Base-by-base conservation (phyloP, 192 early-diverging fungal genomes). In the Thoreauomyces humboldtii region DNA sequence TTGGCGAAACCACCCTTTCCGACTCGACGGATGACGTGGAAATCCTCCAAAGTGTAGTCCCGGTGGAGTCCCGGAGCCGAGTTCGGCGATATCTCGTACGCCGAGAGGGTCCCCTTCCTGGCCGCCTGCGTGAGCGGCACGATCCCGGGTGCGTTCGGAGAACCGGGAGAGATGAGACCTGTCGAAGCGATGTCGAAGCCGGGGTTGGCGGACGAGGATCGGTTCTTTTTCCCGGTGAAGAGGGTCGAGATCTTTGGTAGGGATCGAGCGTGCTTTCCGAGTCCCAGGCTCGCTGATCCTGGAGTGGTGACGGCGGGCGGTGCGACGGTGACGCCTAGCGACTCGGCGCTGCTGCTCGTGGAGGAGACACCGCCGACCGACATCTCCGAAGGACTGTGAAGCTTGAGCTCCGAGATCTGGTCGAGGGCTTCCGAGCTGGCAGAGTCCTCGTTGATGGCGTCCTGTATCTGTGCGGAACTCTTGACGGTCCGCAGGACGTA, bases 1-100 rank as follows among this genome's bases (percentile, higher is more conserved):
- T 65, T 82, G 7, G 77, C 81, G 67, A 82, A 82, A 12, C 77
- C 77, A 46, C 81, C 81, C 62, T 82, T 82, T 21, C 81, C 81
- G 33, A 77, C 81, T 32, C 73, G 59, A 15, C 69, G 43, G 24
- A 82, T 69, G 25, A 82, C 55, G 52, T 77, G 64, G 60, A 79
- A 82, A 47, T 82, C 81, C 21, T 82, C 80, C 2, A 82, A 64
- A 14, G 36, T 32, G 41, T 73, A 78, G 15, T 65, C 45, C n/a
- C 73, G 51, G 46, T 63, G 51, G 0, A 77, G 56, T 12, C 52
- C 50, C 34, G 61, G 67, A 1, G 34, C 58, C 7, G 44, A 22
- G 11, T 34, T 38, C 29, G 64, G 55, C 19, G 45, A 33, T 29
- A 82, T 82, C 57, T 82, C 80, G 53, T 76, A 82, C 12, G 80